Percentiles rank a stretch among this genome's conserved stretches.
These are phyloP conservation scores for Nicotiana attenuata DNA, from an alignment of 257 asterid species.

Conservation along the genomic window DNA sequence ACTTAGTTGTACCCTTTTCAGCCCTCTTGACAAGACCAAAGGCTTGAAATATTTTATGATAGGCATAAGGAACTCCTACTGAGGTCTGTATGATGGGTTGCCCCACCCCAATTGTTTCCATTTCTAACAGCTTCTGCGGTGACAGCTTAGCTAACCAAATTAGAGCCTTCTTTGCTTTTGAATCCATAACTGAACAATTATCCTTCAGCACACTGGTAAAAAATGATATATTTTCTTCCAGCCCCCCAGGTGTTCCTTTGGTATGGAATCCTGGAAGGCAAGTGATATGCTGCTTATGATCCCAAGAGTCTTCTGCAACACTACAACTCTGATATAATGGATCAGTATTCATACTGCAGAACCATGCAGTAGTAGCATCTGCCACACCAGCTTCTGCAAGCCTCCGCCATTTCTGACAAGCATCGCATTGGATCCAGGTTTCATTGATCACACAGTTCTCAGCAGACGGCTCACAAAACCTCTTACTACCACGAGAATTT, in stretches of 20 bases:
- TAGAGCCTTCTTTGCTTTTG: constrained; percentile 70
- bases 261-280: constrained; percentile 69
- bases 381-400: constrained; percentile 39
- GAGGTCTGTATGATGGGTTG: constrained; percentile 65
- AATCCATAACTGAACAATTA: constrained; percentile 45
- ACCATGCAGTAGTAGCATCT: constrained; percentile 66
- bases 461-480: constrained; percentile 27
- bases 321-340: constrained; percentile 64
- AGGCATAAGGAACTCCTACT: constrained; percentile 48
- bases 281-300: constrained; percentile 53
- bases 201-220: constrained; percentile 76
- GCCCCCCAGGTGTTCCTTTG: constrained; percentile 62
- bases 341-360: constrained; percentile 88
- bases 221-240: constrained; percentile 68
- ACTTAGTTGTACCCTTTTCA: constrained; percentile 54
- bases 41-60: constrained; percentile 73
- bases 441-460: constrained; percentile 43
- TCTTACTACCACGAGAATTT: constrained; percentile 29
- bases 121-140: constrained; percentile 59
- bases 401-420: constrained; percentile 97
- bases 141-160: constrained; percentile 91
- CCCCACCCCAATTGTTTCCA: constrained; percentile 85
- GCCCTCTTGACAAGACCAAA: constrained; percentile 77
- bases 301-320: constrained; percentile 86
- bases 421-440: constrained; percentile 95